Evolutionary conservation across 78 protist genomes (phyloP).

Genomic region (Cavenderia fasciculata): DNA sequence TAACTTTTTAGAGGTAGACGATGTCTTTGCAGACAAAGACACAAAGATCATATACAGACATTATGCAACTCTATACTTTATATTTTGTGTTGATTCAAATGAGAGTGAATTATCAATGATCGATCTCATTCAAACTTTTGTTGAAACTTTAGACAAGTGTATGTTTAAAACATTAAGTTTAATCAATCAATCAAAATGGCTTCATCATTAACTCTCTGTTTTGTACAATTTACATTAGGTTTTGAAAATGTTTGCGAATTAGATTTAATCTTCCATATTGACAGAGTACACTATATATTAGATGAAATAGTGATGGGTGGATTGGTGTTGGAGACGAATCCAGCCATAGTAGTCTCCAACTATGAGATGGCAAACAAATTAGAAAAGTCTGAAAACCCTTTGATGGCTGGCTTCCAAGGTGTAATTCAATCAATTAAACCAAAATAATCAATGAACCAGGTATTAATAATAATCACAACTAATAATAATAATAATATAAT

Average conservation of each 20-base stretch:
- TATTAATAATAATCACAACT: no score
- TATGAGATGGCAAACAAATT: slow-evolving; percentile 47
- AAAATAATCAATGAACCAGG: slow-evolving; percentile 4
- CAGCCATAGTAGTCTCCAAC: slow-evolving; percentile 70
- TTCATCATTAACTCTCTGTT: no score
- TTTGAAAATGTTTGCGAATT: slow-evolving; percentile 98
- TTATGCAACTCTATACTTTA: slow-evolving; percentile 96
- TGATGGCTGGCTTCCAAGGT: slow-evolving; percentile 32
- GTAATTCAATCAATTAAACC: slow-evolving; percentile 16
- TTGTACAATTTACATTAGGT: no score
- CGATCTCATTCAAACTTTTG: slow-evolving; percentile 95
- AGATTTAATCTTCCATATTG: slow-evolving; percentile 96
- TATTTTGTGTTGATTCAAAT: slow-evolving; percentile 90
- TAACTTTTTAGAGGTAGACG: slow-evolving; percentile 90
- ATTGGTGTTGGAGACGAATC: slow-evolving; percentile 93
- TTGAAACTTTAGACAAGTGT: slow-evolving; percentile 95
- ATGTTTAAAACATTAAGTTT: no score
- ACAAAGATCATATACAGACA: slow-evolving; percentile 93
- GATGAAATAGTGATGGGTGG: slow-evolving; percentile 98
- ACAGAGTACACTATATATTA: slow-evolving; percentile 93
- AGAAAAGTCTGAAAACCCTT: slow-evolving; percentile 78
- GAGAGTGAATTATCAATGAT: slow-evolving; percentile 96
- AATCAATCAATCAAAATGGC: no score
- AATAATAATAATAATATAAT: no score
- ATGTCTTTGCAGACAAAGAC: slow-evolving; percentile 83